A percentile compares a stretch with the other conserved stretches of the same genome.
Conservation (phyloP, 306 rosid genomes). For the Cucumis cinereus region DNA sequence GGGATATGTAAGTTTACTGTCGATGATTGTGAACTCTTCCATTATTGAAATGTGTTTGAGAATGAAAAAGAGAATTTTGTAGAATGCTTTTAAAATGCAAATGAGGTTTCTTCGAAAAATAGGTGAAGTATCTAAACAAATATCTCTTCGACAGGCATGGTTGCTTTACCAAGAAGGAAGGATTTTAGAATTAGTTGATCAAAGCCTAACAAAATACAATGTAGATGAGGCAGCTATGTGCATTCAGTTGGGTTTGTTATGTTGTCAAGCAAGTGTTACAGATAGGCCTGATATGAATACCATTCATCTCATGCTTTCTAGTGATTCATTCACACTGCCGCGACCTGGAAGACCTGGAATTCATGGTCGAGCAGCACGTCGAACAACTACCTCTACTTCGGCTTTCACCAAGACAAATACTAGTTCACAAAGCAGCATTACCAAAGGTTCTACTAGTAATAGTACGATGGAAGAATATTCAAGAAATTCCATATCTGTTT, state of each 20-base stretch:
- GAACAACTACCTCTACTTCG: slow-evolving; percentile 40
- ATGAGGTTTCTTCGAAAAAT: background rate
- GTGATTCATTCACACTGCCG: slow-evolving; percentile 70
- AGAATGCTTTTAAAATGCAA: background rate
- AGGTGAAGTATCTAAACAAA: background rate
- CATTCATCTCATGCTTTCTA: slow-evolving; percentile 69
- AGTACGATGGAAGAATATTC: slow-evolving; percentile 58
- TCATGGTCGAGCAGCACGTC: slow-evolving; percentile 58
- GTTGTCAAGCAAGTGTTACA: slow-evolving; percentile 48
- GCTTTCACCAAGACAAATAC: slow-evolving; percentile 43
- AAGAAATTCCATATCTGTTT: slow-evolving; percentile 60
- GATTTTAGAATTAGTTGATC: slow-evolving; percentile 47
- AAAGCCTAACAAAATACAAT: slow-evolving; percentile 35
- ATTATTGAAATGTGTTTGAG: background rate
- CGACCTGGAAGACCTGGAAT: slow-evolving; percentile 66
- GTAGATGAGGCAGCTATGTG: slow-evolving; percentile 80
- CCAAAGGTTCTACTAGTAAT: slow-evolving; percentile 41
- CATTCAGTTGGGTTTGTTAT: slow-evolving; percentile 71
- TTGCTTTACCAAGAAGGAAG: slow-evolving; percentile 50
- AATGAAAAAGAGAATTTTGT: background rate
- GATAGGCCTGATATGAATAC: slow-evolving; percentile 83
- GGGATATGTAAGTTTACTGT: slow-evolving; percentile 50
- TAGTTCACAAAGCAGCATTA: slow-evolving; percentile 17
- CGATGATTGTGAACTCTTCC: background rate
- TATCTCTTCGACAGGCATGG: slow-evolving; percentile 56